Evolutionary conservation across 371 early-diverging fungal species (phyloP).

Genomic region (Mucor piriformis): DNA sequence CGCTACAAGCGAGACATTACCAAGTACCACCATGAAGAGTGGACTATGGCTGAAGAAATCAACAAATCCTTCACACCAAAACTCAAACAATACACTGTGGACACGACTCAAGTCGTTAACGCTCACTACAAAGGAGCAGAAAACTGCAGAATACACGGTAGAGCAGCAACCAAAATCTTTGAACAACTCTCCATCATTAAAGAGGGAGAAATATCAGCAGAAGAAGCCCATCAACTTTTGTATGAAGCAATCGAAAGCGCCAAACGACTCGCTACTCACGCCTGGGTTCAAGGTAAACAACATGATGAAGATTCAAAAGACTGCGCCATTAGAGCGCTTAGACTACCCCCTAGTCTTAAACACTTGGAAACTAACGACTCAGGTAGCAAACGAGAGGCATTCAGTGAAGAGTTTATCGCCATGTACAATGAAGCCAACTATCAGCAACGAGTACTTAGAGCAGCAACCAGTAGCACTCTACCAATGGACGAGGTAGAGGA

Average conservation of each 20-base stretch:
- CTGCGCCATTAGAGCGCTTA: slow-evolving; percentile 10
- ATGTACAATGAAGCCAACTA: slow-evolving; percentile 17
- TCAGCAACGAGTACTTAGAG: slow-evolving; percentile 6
- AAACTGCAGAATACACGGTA: slow-evolving; percentile 6
- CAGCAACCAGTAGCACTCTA: neutral
- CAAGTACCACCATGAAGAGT: slow-evolving; percentile 13
- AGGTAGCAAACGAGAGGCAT: slow-evolving; percentile 13
- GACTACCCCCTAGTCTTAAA: slow-evolving; percentile 12
- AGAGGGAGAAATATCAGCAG: neutral
- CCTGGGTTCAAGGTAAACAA: neutral
- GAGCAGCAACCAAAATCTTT: slow-evolving; percentile 11
- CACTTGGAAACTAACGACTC: slow-evolving; percentile 13
- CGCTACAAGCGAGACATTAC: too few relatives aligned
- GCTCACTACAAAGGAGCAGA: slow-evolving; percentile 15
- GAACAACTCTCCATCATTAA: neutral
- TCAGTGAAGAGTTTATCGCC: slow-evolving; percentile 3
- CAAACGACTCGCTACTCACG: too few relatives aligned
- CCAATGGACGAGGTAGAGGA: slow-evolving; percentile 11
- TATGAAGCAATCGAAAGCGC: slow-evolving; percentile 4
- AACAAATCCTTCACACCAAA: slow-evolving; percentile 9
- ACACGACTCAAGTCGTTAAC: slow-evolving; percentile 12
- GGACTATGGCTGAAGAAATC: slow-evolving; percentile 16
- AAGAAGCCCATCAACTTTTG: slow-evolving; percentile 3
- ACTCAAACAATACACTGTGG: slow-evolving; percentile 11
- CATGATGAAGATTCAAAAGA: slow-evolving; percentile 14